phyloP scores from a whole-genome alignment of 306 rosid genomes.

The Spatholobus suberectus region DNA sequence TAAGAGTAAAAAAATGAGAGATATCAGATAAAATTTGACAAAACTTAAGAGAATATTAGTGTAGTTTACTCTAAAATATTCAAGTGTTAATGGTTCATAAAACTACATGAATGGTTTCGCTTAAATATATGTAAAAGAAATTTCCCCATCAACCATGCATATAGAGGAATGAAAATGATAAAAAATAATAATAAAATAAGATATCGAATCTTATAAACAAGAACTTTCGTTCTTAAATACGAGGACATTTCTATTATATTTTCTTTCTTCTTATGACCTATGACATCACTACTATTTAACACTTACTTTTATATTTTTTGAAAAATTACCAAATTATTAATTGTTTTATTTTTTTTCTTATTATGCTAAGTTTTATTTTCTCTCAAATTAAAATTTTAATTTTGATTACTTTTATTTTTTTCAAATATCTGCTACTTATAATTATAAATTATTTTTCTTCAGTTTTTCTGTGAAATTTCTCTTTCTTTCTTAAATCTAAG shows the following conservation, averaged over 20 bases:
- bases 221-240: too few species aligned
- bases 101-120: neutral
- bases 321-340: neutral
- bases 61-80: too few species aligned
- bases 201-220: neutral
- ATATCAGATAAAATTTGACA: too few species aligned
- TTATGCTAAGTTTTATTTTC: neutral
- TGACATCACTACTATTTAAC: neutral
- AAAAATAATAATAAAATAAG: neutral
- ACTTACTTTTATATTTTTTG: neutral
- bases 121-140: neutral
- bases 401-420: neutral
- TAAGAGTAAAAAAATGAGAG: too few species aligned
- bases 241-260: neutral
- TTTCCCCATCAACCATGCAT: neutral
- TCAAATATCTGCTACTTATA: neutral
- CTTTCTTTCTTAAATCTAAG: too few species aligned
- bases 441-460: too few species aligned
- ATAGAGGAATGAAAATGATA: neutral
- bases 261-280: too few species aligned
- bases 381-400: neutral
- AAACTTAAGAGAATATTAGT: too few species aligned
- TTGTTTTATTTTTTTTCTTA: neutral
- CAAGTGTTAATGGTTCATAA: neutral
- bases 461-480: too few species aligned